Evolutionary conservation across 1,284 basidiomycete genomes (phyloP).

Genomic region (Tilletia setariae): DNA sequence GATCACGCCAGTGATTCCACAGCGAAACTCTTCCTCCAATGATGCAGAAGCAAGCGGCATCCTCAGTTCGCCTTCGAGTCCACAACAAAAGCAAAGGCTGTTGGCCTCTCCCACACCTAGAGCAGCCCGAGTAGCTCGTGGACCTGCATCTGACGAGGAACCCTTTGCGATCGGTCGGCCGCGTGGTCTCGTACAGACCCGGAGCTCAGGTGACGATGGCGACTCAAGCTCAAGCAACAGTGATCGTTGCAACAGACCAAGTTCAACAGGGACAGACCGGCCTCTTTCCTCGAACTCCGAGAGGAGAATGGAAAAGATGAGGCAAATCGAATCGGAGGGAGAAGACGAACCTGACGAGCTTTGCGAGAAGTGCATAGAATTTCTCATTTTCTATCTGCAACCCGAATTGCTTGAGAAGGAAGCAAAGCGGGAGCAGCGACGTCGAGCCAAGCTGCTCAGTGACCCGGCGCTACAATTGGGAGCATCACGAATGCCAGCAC

Average conservation of each 20-base stretch:
- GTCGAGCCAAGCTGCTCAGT: background rate
- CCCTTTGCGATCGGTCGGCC: too few relatives aligned
- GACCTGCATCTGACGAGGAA: too few relatives aligned
- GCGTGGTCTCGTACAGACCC: too few relatives aligned
- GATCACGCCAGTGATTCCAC: background rate
- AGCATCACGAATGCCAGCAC: background rate
- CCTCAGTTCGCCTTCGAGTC: background rate
- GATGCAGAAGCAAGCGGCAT: background rate
- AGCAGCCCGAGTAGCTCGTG: too few relatives aligned
- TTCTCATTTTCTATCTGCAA: constrained; percentile 14
- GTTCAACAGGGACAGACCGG: too few relatives aligned
- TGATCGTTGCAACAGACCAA: too few relatives aligned
- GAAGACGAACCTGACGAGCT: constrained; percentile 14
- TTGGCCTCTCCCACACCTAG: background rate
- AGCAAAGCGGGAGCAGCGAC: background rate
- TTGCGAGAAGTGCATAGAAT: constrained; percentile 8
- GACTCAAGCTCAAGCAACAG: too few relatives aligned
- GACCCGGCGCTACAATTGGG: background rate
- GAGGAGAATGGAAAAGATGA: background rate
- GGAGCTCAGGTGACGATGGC: too few relatives aligned
- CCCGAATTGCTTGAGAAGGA: background rate
- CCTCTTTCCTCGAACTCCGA: background rate
- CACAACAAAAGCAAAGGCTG: background rate
- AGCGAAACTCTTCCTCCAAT: background rate
- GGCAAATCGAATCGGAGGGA: background rate